Conservation (phyloP, 2,329 filamentous ascomycete genomes). For the Gaeumannomyces sp. region DNA sequence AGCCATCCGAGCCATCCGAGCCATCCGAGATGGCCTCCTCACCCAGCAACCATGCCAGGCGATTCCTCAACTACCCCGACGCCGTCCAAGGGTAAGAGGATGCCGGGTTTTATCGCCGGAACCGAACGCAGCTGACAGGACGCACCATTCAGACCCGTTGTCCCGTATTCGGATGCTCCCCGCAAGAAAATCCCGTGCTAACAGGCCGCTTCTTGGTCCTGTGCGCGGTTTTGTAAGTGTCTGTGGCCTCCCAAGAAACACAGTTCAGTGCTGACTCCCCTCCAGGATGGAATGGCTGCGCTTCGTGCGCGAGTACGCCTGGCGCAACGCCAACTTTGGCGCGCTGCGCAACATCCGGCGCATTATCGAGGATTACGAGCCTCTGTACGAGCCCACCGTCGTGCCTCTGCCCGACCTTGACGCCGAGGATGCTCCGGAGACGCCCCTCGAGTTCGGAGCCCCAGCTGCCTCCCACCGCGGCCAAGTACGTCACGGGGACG, state of each 20-base stretch:
- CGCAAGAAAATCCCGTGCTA: constrained; percentile 49
- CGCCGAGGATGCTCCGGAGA: constrained; percentile 26
- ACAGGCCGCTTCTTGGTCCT: constrained; percentile 47
- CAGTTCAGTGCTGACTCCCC: constrained; percentile 10
- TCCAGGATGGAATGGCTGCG: constrained; percentile 47
- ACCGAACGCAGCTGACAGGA: neutral
- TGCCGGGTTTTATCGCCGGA: too few relatives aligned
- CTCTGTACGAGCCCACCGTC: constrained; percentile 40
- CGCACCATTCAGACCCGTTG: constrained; percentile 26
- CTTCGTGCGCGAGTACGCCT: constrained; percentile 49
- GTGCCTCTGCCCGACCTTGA: constrained; percentile 34
- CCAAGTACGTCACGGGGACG: constrained; percentile 26
- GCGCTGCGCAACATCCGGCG: constrained; percentile 47
- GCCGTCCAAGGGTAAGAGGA: constrained; percentile 26
- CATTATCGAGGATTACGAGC: constrained; percentile 44
- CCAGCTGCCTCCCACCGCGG: constrained; percentile 21
- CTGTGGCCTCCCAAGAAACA: neutral
- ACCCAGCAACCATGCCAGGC: constrained; percentile 2
- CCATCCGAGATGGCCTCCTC: neutral
- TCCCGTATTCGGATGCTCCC: constrained; percentile 36
- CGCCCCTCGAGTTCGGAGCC: constrained; percentile 30
- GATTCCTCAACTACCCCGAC: constrained; percentile 31
- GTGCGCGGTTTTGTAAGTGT: constrained; percentile 47
- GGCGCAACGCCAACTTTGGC: constrained; percentile 59
- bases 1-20: neutral